Percentiles rank a stretch among this genome's conserved stretches.
These are phyloP conservation scores for Zalaria obscura DNA, from an alignment of 2,329 filamentous ascomycete genomes.

Conservation along the genomic window DNA sequence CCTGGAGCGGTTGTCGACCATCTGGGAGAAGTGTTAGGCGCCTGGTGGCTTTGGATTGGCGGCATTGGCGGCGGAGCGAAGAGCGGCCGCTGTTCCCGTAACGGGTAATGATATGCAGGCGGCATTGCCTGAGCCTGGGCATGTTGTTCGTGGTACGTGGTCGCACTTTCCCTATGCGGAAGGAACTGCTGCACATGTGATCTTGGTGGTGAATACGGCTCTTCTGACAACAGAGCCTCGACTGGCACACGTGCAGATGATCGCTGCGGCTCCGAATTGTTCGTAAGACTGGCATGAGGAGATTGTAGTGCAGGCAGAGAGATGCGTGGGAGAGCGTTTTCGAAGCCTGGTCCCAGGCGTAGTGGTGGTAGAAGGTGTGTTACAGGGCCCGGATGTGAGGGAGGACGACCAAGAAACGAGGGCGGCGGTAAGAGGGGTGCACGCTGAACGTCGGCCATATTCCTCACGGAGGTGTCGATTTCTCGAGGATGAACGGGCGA, in stretches of 20 bases:
- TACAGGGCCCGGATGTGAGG: conserved; percentile 23
- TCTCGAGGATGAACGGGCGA: conserved; percentile 27
- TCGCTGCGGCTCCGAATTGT: conserved; percentile 8
- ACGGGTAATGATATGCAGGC: not conserved
- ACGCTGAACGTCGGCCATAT: conserved; percentile 33
- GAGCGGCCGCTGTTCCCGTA: no score
- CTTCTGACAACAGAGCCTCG: conserved; percentile 12
- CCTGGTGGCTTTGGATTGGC: not conserved
- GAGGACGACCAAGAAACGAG: conserved; percentile 23
- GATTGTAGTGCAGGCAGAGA: conserved; percentile 25
- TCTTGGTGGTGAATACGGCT: conserved; percentile 19
- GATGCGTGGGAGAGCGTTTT: conserved; percentile 10
- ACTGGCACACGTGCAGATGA: conserved; percentile 7
- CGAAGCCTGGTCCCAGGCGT: conserved; percentile 3
- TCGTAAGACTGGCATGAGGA: conserved; percentile 18
- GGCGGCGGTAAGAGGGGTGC: conserved; percentile 25
- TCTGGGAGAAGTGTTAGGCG: not conserved
- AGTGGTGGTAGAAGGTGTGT: conserved; percentile 23
- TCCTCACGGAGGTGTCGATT: conserved; percentile 15
- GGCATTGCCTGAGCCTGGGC: conserved; percentile 7
- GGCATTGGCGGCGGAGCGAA: not conserved
- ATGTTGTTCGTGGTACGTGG: conserved; percentile 3
- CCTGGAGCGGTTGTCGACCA: no score
- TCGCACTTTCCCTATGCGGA: not conserved
- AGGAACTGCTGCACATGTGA: conserved; percentile 13